A percentile compares a stretch with the other conserved stretches of the same genome.
phyloP scores from a whole-genome alignment of 1,284 basidiomycete species.

The Nidula niveotomentosa region DNA sequence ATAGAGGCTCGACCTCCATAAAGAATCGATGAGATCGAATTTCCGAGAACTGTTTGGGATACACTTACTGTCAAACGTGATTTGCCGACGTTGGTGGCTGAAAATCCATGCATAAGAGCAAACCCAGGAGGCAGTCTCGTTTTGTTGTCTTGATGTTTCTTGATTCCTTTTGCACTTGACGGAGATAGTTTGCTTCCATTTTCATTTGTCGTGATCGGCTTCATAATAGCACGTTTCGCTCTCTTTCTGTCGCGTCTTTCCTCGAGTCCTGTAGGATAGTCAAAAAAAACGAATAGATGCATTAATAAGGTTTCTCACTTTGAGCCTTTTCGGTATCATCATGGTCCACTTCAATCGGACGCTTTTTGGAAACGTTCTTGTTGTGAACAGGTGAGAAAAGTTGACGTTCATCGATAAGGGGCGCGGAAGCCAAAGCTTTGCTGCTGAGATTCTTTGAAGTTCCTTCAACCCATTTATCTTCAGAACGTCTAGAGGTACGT shows the following conservation, averaged over 20 bases:
- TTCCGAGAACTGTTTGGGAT: too few species aligned
- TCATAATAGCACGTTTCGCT: slow-evolving; percentile 50
- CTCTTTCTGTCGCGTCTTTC: slow-evolving; percentile 57
- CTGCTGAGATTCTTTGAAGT: neutral
- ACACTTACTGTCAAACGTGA: slow-evolving; percentile 63
- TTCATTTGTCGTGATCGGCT: slow-evolving; percentile 18
- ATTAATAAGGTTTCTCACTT: too few species aligned
- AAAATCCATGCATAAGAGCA: slow-evolving; percentile 75
- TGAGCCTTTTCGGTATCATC: too few species aligned
- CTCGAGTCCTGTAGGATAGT: slow-evolving; percentile 39
- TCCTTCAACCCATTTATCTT: slow-evolving; percentile 24
- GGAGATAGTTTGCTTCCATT: slow-evolving; percentile 16
- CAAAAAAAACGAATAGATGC: neutral
- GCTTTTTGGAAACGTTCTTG: too few species aligned
- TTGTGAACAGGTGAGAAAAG: too few species aligned
- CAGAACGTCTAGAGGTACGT: slow-evolving; percentile 23
- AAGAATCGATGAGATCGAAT: neutral
- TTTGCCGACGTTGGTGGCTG: slow-evolving; percentile 67
- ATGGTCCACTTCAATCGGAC: too few species aligned
- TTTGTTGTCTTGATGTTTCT: slow-evolving; percentile 25
- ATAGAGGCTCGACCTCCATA: slow-evolving; percentile 38
- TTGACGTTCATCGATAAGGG: too few species aligned
- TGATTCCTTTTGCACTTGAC: neutral
- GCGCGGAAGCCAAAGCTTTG: too few species aligned
- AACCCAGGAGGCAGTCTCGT: slow-evolving; percentile 46